These are phyloP conservation scores for Coemansia biformis DNA, from an alignment of 192 early-diverging fungal species.

Conservation along the genomic window DNA sequence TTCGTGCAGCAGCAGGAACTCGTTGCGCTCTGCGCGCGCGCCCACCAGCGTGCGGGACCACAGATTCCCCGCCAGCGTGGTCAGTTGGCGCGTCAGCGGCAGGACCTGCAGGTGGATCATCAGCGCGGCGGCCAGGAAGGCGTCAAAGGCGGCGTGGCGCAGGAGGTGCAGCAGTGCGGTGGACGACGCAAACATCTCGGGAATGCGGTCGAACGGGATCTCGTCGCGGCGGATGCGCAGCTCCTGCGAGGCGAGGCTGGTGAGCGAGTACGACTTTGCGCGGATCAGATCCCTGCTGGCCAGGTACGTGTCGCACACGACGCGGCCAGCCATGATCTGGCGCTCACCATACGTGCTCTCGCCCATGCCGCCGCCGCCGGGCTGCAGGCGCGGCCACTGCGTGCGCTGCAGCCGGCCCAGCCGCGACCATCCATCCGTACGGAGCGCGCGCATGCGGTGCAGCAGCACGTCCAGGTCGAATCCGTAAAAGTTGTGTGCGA, in stretches of 20 bases:
- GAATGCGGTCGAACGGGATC: slow-evolving; percentile 75
- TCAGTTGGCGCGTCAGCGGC: slow-evolving; percentile 88
- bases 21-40: slow-evolving; percentile 90
- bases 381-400: slow-evolving; percentile 80
- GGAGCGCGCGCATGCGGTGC: slow-evolving; percentile 84
- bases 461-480: slow-evolving; percentile 91
- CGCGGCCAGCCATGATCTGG: slow-evolving; percentile 72
- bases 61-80: slow-evolving; percentile 87
- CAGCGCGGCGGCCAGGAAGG: slow-evolving; percentile 70
- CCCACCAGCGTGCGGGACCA: slow-evolving; percentile 89
- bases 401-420: slow-evolving; percentile 80
- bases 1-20: slow-evolving; percentile 91
- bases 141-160: slow-evolving; percentile 77
- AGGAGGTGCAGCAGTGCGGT: slow-evolving; percentile 64
- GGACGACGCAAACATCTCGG: slow-evolving; percentile 56
- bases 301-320: slow-evolving; percentile 91
- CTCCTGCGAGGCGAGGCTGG: slow-evolving; percentile 67
- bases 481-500: slow-evolving; percentile 95
- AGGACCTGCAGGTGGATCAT: slow-evolving; percentile 86
- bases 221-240: slow-evolving; percentile 75
- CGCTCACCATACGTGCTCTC: slow-evolving; percentile 74
- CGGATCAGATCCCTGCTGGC: slow-evolving; percentile 80
- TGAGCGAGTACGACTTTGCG: slow-evolving; percentile 80
- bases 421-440: slow-evolving; percentile 75
- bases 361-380: slow-evolving; percentile 71